These are phyloP conservation scores for Glarea lozoyensis DNA, from an alignment of 495 filamentous ascomycete species.

Conservation along the genomic window DNA sequence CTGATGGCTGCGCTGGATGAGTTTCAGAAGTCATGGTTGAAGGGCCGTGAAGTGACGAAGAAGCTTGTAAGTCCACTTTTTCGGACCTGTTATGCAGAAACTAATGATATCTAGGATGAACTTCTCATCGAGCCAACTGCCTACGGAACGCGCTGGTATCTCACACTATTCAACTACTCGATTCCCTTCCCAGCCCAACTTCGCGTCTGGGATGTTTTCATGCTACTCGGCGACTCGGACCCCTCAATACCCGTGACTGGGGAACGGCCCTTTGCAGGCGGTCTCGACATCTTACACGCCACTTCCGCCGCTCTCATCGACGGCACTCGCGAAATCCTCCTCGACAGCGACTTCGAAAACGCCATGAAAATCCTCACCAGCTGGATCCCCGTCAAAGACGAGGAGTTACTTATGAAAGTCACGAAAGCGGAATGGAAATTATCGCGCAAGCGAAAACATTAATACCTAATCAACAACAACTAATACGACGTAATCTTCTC, in stretches of 20 bases:
- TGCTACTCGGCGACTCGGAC: conserved; percentile 79
- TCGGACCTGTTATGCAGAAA: not conserved
- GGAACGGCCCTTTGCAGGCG: conserved; percentile 44
- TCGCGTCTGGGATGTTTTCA: conserved; percentile 98
- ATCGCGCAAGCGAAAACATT: no score
- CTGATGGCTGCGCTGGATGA: conserved; percentile 82
- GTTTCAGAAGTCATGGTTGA: conserved; percentile 82
- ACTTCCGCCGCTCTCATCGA: conserved; percentile 86
- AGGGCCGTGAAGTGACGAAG: conserved; percentile 58
- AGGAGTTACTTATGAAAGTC: conserved; percentile 91
- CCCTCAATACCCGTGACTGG: conserved; percentile 10
- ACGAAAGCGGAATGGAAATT: conserved; percentile 86
- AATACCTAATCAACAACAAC: no score
- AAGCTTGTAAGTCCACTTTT: conserved; percentile 59
- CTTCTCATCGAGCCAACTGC: conserved; percentile 77
- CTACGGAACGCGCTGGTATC: conserved; percentile 94
- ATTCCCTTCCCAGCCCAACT: conserved; percentile 95
- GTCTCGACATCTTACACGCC: conserved; percentile 86
- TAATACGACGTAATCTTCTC: no score
- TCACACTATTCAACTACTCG: conserved; percentile 95
- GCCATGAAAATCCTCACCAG: conserved; percentile 96
- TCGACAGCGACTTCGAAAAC: conserved; percentile 95
- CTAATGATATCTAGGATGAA: conserved; percentile 47
- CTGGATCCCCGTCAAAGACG: conserved; percentile 91
- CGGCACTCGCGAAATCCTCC: conserved; percentile 79